A percentile compares a stretch with the other conserved stretches of the same genome.
Conservation (phyloP, 2,329 filamentous ascomycete species). For the Fusarium algeriense region DNA sequence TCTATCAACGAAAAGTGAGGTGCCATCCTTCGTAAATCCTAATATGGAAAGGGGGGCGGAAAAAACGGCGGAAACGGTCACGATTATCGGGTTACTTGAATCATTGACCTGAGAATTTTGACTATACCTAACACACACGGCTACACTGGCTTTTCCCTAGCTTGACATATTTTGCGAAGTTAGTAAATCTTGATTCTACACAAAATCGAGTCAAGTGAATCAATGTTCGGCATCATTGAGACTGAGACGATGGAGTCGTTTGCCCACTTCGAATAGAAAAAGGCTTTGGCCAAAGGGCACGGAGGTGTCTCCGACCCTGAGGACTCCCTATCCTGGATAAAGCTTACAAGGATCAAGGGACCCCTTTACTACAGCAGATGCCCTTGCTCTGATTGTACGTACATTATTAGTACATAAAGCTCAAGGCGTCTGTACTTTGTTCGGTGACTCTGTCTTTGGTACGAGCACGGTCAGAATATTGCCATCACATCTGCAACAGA, state of each 20-base stretch:
- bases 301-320: conserved; percentile 21
- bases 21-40: conserved; percentile 23
- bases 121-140: neutral
- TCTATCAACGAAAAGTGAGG: conserved; percentile 27
- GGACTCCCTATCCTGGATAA: neutral
- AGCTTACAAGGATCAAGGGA: conserved; percentile 29
- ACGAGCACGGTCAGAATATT: neutral
- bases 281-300: neutral
- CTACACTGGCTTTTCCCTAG: neutral
- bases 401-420: neutral
- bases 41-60: conserved; percentile 38
- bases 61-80: conserved; percentile 32
- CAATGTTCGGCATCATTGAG: conserved; percentile 23
- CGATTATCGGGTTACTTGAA: conserved; percentile 25
- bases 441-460: neutral
- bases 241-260: conserved; percentile 20
- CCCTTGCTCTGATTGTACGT: conserved; percentile 3
- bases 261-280: conserved; percentile 7
- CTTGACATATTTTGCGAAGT: neutral
- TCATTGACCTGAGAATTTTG: conserved; percentile 19
- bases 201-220: conserved; percentile 20
- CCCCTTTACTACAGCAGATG: conserved; percentile 22
- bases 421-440: conserved; percentile 11
- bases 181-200: neutral
- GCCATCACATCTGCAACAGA: conserved; percentile 1